Evolutionary conservation across 176 grass and related monocot species (phyloP), one percentile per base, ranked within the genome.

Genomic region (Oryza brachyantha): DNA sequence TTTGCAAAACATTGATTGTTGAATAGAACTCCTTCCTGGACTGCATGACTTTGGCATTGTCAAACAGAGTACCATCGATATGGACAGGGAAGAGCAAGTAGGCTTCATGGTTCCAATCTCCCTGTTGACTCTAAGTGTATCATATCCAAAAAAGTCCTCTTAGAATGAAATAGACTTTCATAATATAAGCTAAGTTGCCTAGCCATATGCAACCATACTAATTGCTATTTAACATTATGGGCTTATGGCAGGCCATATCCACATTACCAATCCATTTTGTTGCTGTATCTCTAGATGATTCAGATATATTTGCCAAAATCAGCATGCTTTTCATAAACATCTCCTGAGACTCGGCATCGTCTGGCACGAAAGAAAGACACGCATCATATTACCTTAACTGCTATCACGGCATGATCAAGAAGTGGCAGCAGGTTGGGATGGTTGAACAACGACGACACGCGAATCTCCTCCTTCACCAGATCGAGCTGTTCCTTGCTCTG

Each of bases 381-480:
- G 21, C 16, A 63, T 8, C 5, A 7, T 21, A 43, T 87, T 88
- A 94, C 94, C 91, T 98, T 98, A 43, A 94, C 84, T 0, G 87
- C 73, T 77, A 98, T 92, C 69, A 98, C 68, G 22, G 89, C 57
- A 73, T 98, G 92, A 84, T 94, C 95, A 61, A 98, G 87, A 36
- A 97, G 90, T 13, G 95, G 95, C 58, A 98, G 70, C 62, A 98
- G 78, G 77, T 98, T 94, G 37, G 88, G 84, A 79, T 97, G 95
- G 60, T 74, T 94, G 85, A 94, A 92, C 46, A 92, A 64, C 29
- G 95, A 90, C 1, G 95, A 92, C 42, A 94, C 81, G 36, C 78
- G 87, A 71, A 98, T 98, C 87, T 98, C 96, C 76, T 98, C 89
- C 70, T 82, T 87, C 48, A 98, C 96, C 88, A 95, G 87, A 91